Conservation (phyloP, 2,329 filamentous ascomycete species). For the Exophiala lecanii-corni region DNA sequence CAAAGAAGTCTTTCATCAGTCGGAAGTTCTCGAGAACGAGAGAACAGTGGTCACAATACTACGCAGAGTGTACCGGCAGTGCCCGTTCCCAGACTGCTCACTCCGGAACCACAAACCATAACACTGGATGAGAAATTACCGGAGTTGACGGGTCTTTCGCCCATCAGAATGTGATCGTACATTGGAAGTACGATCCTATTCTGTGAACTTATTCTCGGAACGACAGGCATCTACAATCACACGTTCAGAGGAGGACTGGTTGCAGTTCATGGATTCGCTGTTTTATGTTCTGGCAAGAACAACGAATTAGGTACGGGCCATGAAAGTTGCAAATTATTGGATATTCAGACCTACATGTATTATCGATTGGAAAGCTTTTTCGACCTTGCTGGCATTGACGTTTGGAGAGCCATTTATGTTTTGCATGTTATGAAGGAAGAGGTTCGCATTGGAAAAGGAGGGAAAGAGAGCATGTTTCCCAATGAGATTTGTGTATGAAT, state of each 20-base stretch:
- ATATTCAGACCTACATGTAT: slow-evolving; percentile 13
- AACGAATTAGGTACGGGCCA: too few species aligned
- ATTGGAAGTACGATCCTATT: neutral
- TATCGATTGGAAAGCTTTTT: slow-evolving; percentile 12
- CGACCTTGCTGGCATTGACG: slow-evolving; percentile 8
- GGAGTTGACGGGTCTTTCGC: slow-evolving; percentile 46
- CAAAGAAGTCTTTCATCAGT: slow-evolving; percentile 24
- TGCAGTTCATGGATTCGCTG: too few species aligned
- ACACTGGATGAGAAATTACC: slow-evolving; percentile 42
- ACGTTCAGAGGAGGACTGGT: too few species aligned
- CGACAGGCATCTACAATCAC: too few species aligned
- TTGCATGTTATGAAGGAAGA: slow-evolving; percentile 18
- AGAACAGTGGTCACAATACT: slow-evolving; percentile 20
- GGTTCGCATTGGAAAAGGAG: slow-evolving; percentile 2
- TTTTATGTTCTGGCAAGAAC: too few species aligned
- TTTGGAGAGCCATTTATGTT: slow-evolving; percentile 8
- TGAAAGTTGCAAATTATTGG: neutral
- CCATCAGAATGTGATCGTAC: slow-evolving; percentile 39
- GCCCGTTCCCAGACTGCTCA: slow-evolving; percentile 23
- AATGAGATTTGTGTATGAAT: neutral
- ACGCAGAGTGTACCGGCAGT: slow-evolving; percentile 23
- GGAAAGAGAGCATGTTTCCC: neutral
- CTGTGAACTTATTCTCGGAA: too few species aligned
- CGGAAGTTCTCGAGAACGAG: slow-evolving; percentile 13
- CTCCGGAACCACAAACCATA: slow-evolving; percentile 29